phyloP scores from a whole-genome alignment of 108 stramenopile species.

The Nitzschia inconspicua region DNA sequence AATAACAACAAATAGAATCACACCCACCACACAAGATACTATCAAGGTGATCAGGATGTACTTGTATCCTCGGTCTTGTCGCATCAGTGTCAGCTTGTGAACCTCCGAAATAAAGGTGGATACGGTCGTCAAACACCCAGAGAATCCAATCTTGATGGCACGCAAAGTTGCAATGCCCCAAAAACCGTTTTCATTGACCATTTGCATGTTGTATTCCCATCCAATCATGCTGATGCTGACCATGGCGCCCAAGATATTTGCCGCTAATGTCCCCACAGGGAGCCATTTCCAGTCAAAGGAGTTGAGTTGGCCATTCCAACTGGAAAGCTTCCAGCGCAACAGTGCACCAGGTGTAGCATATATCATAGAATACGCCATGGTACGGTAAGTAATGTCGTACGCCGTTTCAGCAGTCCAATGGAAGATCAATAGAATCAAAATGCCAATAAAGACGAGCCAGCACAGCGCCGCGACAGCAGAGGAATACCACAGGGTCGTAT shows the following conservation, averaged over 20 bases:
- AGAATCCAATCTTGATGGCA: constrained; percentile 52
- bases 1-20: constrained; percentile 23
- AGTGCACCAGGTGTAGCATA: constrained; percentile 59
- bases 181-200: constrained; percentile 1
- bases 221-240: constrained; percentile 35
- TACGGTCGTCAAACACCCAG: constrained; percentile 65
- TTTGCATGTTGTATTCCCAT: constrained; percentile 16
- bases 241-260: constrained; percentile 47
- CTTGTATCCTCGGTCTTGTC: constrained; percentile 29
- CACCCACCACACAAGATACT: background rate
- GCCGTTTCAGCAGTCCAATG: background rate
- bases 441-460: background rate
- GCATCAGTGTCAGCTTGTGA: constrained; percentile 3
- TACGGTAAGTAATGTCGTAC: constrained; percentile 33
- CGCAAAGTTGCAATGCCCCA: constrained; percentile 37
- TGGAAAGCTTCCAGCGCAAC: constrained; percentile 47
- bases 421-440: constrained; percentile 8
- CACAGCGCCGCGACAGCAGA: background rate
- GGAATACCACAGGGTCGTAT: constrained; percentile 1
- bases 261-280: constrained; percentile 55
- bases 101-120: constrained; percentile 64
- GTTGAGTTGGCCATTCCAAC: constrained; percentile 29
- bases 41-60: constrained; percentile 27
- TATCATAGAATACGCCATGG: constrained; percentile 34
- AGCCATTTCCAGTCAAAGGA: constrained; percentile 22